Base-by-base conservation (phyloP, 1,284 basidiomycete genomes). In the Moesziomyces parantarcticus region DNA sequence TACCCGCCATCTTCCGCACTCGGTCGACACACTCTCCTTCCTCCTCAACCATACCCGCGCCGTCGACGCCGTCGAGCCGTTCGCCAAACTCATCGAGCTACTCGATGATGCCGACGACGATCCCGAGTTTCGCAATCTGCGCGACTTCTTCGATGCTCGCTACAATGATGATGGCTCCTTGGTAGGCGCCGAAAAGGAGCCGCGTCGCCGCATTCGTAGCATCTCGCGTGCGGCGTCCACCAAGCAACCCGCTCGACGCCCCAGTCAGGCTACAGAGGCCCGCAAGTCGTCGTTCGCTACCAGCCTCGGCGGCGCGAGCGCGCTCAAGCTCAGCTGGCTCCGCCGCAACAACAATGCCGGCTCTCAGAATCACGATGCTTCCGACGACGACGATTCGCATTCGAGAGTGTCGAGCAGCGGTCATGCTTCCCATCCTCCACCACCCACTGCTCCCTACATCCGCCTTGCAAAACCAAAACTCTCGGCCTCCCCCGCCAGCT, bases 71-170 rank as follows among this genome's bases (percentile, higher is more conserved):
- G 64, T 78, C 16, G 55, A 63, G 42, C 60, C 65, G 3, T 79
- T 74, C 55, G 50, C 78, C 18, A 58, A 72, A 34, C 63, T 82
- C 32, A 56, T 82, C 40, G 23, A 41, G 10, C 45, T 81, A 11
- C 78, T 82, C 34, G 74, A 76, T 16, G 61, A 69, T 18, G 80
- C 78, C 1, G 80, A 82, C 52, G 59, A 69, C 5, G 73, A 78
- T 29, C 77, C 79, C 2, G 64, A 75, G 26, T 82, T 82, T 32
- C 54, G 69, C 10, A 68, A 65, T 8, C 55, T 82, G 45, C 71
- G 79, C 23, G 66, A 65, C 0, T 82, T 82, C 55, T 81, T 82
- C 58, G 79, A 82, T 46, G 68, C 80, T 14, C 72, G 80, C 5
- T 71, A 67, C 21, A 50, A 57, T 13, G 20, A 52, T 2, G 50